Evolutionary conservation across 2,329 filamentous ascomycete species (phyloP).

Genomic region (Aspergillus bombycis): DNA sequence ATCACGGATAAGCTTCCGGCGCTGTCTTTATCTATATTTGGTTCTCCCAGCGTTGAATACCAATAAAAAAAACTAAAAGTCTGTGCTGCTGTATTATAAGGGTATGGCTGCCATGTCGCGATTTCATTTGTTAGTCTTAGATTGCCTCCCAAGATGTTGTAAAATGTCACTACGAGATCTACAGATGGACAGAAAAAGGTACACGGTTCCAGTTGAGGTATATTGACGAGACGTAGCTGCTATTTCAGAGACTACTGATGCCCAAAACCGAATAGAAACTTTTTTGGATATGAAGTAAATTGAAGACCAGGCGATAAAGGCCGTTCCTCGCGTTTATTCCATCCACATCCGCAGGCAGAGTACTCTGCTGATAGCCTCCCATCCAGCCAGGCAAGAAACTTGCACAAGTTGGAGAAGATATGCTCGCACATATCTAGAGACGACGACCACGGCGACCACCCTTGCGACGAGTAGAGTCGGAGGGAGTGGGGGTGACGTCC

Average conservation of each 20-base stretch:
- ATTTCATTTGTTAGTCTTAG: not conserved
- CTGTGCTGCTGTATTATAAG: not conserved
- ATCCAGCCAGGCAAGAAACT: conserved; percentile 34
- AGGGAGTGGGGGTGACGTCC: conserved; percentile 98
- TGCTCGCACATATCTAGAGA: conserved; percentile 71
- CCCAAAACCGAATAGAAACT: conserved; percentile 29
- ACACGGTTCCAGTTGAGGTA: conserved; percentile 23
- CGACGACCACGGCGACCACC: conserved; percentile 99
- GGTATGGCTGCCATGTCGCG: not conserved
- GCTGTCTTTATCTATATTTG: not conserved
- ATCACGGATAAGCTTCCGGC: not conserved
- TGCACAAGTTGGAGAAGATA: conserved; percentile 31
- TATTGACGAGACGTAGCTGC: conserved; percentile 27
- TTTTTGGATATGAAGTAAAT: conserved; percentile 43
- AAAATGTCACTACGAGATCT: not conserved
- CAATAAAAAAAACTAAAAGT: not conserved
- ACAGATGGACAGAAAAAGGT: conserved; percentile 1
- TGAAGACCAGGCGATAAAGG: conserved; percentile 56
- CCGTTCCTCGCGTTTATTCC: conserved; percentile 59
- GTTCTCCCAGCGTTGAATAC: not conserved
- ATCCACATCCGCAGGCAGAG: conserved; percentile 46
- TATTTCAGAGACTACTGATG: conserved; percentile 28
- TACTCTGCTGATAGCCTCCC: conserved; percentile 36
- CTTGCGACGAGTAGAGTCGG: conserved; percentile 99
- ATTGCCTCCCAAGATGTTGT: not conserved